These are phyloP conservation scores for Chrysosporium keratinophilum DNA, from an alignment of 2,329 filamentous ascomycete species.

Conservation along the genomic window DNA sequence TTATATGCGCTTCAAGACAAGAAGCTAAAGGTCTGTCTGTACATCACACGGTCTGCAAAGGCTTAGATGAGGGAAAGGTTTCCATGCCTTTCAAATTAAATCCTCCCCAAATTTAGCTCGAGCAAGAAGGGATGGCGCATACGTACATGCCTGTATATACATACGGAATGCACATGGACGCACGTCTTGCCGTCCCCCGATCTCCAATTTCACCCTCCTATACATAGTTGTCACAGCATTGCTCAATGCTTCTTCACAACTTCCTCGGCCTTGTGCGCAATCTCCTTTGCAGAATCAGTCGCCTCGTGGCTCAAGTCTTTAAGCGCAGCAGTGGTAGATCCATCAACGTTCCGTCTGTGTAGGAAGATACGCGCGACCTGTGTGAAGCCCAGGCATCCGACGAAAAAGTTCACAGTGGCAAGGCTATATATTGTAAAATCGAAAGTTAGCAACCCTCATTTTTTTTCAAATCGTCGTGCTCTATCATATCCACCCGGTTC, in stretches of 20 bases:
- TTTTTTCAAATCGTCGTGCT: too few relatives aligned
- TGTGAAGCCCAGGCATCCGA: conserved; percentile 73
- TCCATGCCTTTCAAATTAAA: too few relatives aligned
- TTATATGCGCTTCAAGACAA: too few relatives aligned
- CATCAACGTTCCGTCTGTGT: conserved; percentile 45
- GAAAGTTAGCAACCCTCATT: neutral
- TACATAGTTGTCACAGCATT: neutral
- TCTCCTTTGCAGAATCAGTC: conserved; percentile 29
- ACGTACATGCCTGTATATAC: too few relatives aligned
- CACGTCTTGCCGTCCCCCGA: neutral
- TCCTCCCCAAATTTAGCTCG: too few relatives aligned
- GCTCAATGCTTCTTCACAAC: conserved; percentile 27
- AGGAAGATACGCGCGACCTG: conserved; percentile 71
- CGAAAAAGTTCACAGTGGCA: conserved; percentile 95
- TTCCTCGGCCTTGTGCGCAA: conserved; percentile 24
- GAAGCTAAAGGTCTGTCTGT: too few relatives aligned
- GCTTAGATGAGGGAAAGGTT: too few relatives aligned
- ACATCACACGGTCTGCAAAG: too few relatives aligned
- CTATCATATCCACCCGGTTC: neutral
- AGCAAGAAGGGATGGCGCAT: too few relatives aligned
- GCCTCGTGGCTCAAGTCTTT: conserved; percentile 32
- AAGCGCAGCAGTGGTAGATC: conserved; percentile 29
- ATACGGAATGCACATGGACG: too few relatives aligned
- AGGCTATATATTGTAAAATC: conserved; percentile 49
- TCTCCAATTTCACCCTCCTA: neutral